Evolutionary conservation across 345 rosid genomes (phyloP), one percentile per base, ranked within the genome.

Genomic region (Populus davidiana): DNA sequence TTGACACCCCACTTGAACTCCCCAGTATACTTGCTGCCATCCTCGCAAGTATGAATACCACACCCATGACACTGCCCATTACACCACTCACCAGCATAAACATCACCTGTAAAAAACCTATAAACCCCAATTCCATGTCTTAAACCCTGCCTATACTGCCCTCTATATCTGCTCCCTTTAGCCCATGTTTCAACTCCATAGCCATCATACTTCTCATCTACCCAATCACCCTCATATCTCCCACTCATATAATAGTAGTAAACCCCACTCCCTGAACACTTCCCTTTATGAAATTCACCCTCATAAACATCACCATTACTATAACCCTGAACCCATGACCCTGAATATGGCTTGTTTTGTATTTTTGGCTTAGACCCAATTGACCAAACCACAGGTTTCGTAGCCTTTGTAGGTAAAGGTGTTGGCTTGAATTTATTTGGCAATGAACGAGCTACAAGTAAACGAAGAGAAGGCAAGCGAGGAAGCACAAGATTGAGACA

Each of bases 1-100:
- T 93, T 93, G 67, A 93, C 91, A 69, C 97, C 97, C 95, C 94
- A 89, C 86, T 91, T 92, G 86, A 92, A 92, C 86, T 91, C 91
- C 36, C 97, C 97, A 67, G 84, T 88, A 82, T 88, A 92, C 54
- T 82, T 80, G 76, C 97, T 93, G 61, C 94, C 97, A 79, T 93
- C 97, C 79, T 85, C 89, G 80, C 96, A 91, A 70, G 90, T 89
- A 72, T 91, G 92, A 43, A 87, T 90, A 73, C 97, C 97, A 83
- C 87, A 86, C 3, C 97, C 97, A 79, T 93, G 97, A 38, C 93
- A 87, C 85, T 91, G 97, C 64, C 97, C 97, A 82, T 91, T 89
- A 73, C 87, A 91, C 97, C 97, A 93, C 74, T 91, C 97, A 63
- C 97, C 97, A 63, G 91, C 88, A 86, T 93, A 93, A n/a, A 90